phyloP scores from a whole-genome alignment of 2,329 filamentous ascomycete species.

The Pseudogymnoascus pannorum region DNA sequence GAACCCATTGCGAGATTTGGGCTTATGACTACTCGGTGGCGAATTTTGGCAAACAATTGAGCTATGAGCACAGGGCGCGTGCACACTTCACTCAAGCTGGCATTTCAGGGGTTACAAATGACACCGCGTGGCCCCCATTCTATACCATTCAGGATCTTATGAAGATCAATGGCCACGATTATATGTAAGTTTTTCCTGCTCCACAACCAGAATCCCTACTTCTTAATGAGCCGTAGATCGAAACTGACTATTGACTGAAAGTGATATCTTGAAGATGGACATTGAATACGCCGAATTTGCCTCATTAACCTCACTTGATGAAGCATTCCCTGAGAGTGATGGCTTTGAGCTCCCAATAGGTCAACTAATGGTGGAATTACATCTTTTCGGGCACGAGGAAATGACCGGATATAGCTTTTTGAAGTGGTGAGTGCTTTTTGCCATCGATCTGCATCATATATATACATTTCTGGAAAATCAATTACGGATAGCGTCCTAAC shows the following conservation, averaged over 20 bases:
- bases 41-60: conserved; percentile 23
- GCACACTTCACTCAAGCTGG: conserved; percentile 31
- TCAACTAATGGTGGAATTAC: conserved; percentile 20
- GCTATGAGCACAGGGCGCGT: conserved; percentile 9
- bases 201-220: neutral
- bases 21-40: conserved; percentile 34
- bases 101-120: conserved; percentile 27
- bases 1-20: conserved; percentile 34
- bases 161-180: conserved; percentile 32
- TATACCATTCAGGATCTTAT: conserved; percentile 33
- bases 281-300: conserved; percentile 33
- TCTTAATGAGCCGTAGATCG: no score
- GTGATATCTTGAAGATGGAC: conserved; percentile 36
- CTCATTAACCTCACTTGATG: conserved; percentile 24
- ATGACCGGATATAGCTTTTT: conserved; percentile 21
- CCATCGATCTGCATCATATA: neutral
- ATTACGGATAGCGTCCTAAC: neutral
- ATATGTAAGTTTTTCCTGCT: conserved; percentile 22
- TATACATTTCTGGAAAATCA: neutral
- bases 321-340: conserved; percentile 16
- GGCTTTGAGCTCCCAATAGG: conserved; percentile 17
- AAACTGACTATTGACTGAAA: conserved; percentile 14
- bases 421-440: conserved; percentile 15
- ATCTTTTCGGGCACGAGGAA: conserved; percentile 18
- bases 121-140: conserved; percentile 23